These are phyloP conservation scores for Lotmaria passim DNA, from an alignment of 208 protist species.

Conservation along the genomic window DNA sequence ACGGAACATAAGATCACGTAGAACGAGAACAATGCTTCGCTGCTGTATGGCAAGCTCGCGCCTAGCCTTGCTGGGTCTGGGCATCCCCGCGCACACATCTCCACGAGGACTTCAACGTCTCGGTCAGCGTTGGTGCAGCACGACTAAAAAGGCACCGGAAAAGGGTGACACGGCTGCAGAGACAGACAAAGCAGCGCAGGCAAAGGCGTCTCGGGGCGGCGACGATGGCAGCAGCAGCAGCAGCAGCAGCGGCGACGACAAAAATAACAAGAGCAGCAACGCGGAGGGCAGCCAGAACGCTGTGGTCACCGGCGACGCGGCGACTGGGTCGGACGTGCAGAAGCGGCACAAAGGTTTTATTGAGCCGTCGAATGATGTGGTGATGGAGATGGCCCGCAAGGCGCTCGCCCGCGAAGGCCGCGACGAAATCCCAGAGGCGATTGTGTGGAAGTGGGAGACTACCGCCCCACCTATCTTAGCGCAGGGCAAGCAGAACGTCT, in stretches of 20 bases:
- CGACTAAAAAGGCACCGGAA: background rate
- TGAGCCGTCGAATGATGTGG: slow-evolving; percentile 80
- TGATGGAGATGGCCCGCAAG: slow-evolving; percentile 86
- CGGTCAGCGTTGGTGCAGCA: slow-evolving; percentile 26
- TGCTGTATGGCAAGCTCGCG: slow-evolving; percentile 20
- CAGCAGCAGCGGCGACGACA: background rate
- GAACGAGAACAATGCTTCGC: slow-evolving; percentile 18
- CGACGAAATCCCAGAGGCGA: slow-evolving; percentile 69
- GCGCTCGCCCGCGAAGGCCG: slow-evolving; percentile 79
- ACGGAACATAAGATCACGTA: background rate
- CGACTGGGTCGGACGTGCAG: slow-evolving; percentile 27
- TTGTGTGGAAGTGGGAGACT: slow-evolving; percentile 85
- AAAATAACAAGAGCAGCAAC: slow-evolving; percentile 20
- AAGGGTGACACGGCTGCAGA: background rate
- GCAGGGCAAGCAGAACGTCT: slow-evolving; percentile 82
- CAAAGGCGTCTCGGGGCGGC: background rate
- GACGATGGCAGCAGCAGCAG: background rate
- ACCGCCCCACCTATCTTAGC: slow-evolving; percentile 74
- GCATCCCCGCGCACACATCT: background rate
- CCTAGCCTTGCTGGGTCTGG: slow-evolving; percentile 9
- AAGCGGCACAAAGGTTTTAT: slow-evolving; percentile 68
- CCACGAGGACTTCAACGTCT: background rate
- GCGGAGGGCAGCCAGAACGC: background rate
- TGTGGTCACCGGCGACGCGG: background rate
- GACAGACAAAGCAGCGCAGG: no score